Evolutionary conservation across 208 protist species (phyloP).

Genomic region (Leishmania martiniquensis): DNA sequence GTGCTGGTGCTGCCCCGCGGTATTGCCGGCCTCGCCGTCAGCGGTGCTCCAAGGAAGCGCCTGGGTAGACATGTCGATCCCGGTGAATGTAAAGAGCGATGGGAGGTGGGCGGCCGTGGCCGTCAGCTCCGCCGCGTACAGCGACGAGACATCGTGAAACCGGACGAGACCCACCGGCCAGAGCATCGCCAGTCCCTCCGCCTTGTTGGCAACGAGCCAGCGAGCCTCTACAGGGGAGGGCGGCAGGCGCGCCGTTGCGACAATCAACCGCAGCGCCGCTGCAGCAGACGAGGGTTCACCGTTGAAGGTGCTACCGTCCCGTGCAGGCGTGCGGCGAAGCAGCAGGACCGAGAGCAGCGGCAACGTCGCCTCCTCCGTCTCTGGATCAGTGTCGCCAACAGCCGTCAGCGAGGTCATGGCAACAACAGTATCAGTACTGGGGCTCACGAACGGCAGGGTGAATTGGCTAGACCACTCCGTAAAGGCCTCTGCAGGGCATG

Average conservation of each 20-base stretch:
- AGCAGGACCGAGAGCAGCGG: conserved; percentile 47
- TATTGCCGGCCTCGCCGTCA: neutral
- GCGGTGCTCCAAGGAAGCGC: conserved; percentile 19
- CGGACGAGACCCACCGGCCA: conserved; percentile 59
- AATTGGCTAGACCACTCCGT: conserved; percentile 62
- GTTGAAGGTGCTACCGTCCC: neutral
- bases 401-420: conserved; percentile 21
- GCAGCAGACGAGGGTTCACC: neutral
- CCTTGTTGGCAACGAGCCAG: conserved; percentile 21
- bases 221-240: conserved; percentile 40
- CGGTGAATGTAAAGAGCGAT: conserved; percentile 6
- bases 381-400: conserved; percentile 8
- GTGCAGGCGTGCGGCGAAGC: conserved; percentile 8
- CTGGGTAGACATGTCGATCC: conserved; percentile 16
- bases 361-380: conserved; percentile 8
- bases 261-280: conserved; percentile 13
- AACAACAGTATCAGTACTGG: conserved; percentile 49
- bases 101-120: neutral
- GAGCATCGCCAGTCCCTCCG: conserved; percentile 18
- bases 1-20: neutral
- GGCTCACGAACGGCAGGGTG: conserved; percentile 59
- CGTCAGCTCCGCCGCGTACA: conserved; percentile 8
- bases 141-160: conserved; percentile 50
- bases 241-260: conserved; percentile 51
- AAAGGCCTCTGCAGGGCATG: conserved; percentile 35